Evolutionary conservation across 345 rosid genomes (phyloP), one percentile per base, ranked within the genome.

Genomic region (Leavenworthia alabamica): DNA sequence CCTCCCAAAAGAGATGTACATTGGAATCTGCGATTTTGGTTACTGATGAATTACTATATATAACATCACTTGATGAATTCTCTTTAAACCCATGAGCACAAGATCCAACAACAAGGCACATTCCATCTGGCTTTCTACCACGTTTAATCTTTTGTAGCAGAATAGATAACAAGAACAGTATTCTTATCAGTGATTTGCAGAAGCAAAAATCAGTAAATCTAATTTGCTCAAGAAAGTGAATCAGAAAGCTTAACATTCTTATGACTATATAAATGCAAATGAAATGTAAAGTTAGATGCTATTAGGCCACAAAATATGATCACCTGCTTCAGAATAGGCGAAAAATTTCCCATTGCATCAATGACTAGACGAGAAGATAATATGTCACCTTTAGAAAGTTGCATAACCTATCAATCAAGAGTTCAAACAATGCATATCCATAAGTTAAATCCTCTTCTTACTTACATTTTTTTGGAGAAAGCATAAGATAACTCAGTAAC

Each of bases 341-440:
- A 92, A 71, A 92, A 89, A 71, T 89, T 92, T 49, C 98, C 98
- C 88, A 89, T 92, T 46, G 96, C 95, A 77, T 92, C 98, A 22
- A 89, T 74, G 45, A 89, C 75, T 17, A 92, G 86, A 49, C 77
- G 85, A 17, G 95, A 82, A 32, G 86, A 81, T 60, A 88, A 46
- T 31, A 68, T 59, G 39, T 80, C 83, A 16, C 85, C 96, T 68
- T 83, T 87, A 64, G 74, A 73, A 71, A 90, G 88, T 69, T 81
- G 75, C 73, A 92, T 45, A 50, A 85, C 85, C 98, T 71, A 22
- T 36, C 4, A 65, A 4, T 35, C 15, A 62, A 37, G 45, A 31
- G 5, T n/a, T 14, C 42, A 20, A 54, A 41, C 44, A 43, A 10
- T 31, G 56, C 50, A 56, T 53, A 19, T 49, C 36, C 19, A 35